Evolutionary conservation across 192 early-diverging fungal species (phyloP).

Genomic region (Obelidium mucronatum): DNA sequence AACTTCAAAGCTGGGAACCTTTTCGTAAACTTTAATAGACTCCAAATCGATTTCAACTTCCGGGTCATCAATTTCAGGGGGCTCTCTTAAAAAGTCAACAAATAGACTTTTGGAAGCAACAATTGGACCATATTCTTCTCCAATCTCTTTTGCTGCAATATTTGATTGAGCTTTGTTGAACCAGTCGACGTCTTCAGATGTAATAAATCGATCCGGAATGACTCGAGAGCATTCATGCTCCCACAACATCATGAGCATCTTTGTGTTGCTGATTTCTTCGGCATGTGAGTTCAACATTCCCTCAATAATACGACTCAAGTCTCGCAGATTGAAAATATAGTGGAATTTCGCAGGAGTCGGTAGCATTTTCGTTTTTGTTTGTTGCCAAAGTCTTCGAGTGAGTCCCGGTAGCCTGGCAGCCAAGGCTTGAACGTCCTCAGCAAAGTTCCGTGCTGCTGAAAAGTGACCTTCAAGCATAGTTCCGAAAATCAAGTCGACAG

Average conservation of each 20-base stretch:
- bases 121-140: constrained; percentile 54
- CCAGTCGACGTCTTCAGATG: constrained; percentile 67
- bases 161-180: constrained; percentile 58
- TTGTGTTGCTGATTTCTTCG: constrained; percentile 58
- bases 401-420: constrained; percentile 52
- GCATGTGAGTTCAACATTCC: constrained; percentile 65
- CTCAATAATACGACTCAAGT: constrained; percentile 65
- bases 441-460: constrained; percentile 57
- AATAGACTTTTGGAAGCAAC: constrained; percentile 57
- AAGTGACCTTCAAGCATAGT: constrained; percentile 73
- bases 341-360: constrained; percentile 75
- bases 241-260: constrained; percentile 62
- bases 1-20: constrained; percentile 63
- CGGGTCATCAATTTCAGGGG: constrained; percentile 67
- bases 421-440: constrained; percentile 57
- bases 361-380: constrained; percentile 71
- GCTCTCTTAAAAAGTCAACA: constrained; percentile 68
- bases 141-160: constrained; percentile 60
- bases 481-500: constrained; percentile 70
- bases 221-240: constrained; percentile 70
- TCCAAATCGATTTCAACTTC: constrained; percentile 68
- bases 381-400: constrained; percentile 66
- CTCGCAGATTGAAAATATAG: constrained; percentile 73
- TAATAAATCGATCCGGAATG: constrained; percentile 68
- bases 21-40: constrained; percentile 67